Percentiles rank a stretch among this genome's conserved stretches.
Evolutionary conservation across 768 basidiomycete species (phyloP).

Genomic region (Suillus occidentalis): DNA sequence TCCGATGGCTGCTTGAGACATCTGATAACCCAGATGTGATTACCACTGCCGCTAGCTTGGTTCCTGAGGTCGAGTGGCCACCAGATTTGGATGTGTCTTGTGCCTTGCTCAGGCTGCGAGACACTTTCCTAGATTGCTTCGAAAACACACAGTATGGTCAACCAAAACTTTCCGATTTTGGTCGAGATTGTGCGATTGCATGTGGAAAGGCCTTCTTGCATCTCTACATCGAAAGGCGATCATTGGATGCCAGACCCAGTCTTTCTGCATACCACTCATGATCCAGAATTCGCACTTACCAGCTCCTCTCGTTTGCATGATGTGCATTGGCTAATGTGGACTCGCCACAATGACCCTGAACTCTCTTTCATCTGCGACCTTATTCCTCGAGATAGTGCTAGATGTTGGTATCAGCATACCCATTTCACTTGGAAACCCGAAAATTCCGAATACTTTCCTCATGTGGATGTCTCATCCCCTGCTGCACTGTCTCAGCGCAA

Average conservation of each 20-base stretch:
- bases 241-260: constrained; percentile 5
- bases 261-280: not conserved
- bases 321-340: constrained; percentile 5
- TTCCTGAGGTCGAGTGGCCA: constrained; percentile 19
- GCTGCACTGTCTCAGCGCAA: constrained; percentile 6
- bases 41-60: constrained; percentile 13
- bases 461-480: constrained; percentile 11
- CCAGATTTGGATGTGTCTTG: constrained; percentile 13
- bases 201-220: constrained; percentile 12
- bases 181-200: constrained; percentile 7
- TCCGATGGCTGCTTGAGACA: constrained; percentile 13
- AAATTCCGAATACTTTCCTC: constrained; percentile 10
- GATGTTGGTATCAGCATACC: constrained; percentile 6
- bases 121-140: constrained; percentile 10
- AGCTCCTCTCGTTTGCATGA: constrained; percentile 7
- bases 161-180: not conserved
- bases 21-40: constrained; percentile 10
- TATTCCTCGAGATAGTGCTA: not conserved
- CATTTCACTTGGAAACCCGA: constrained; percentile 2
- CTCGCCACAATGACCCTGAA: constrained; percentile 7
- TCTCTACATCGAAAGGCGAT: constrained; percentile 6
- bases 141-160: constrained; percentile 6
- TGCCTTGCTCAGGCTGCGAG: constrained; percentile 10
- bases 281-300: not conserved
- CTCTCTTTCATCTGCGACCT: constrained; percentile 9